Evolutionary conservation across 1,284 basidiomycete species (phyloP).

Genomic region (Stygiomarasmius scandens): DNA sequence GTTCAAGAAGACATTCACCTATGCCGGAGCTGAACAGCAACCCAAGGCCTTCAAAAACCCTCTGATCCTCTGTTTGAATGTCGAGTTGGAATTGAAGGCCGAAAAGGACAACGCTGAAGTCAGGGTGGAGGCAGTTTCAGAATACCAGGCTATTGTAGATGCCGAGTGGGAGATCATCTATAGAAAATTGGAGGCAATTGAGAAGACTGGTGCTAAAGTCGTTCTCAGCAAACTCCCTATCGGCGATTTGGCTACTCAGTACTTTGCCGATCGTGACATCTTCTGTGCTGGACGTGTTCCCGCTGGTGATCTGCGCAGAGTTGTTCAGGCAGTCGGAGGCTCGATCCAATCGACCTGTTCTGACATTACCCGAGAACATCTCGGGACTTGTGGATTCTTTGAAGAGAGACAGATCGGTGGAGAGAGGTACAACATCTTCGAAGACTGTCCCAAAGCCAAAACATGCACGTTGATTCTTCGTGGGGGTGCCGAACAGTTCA

Average conservation of each 20-base stretch:
- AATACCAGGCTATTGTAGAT: constrained; percentile 99
- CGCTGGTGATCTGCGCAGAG: constrained; percentile 89
- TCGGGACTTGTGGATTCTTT: constrained; percentile 90
- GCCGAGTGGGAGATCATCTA: constrained; percentile 99
- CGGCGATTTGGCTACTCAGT: constrained; percentile 98
- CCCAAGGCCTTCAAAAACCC: constrained; percentile 93
- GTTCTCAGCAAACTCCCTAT: constrained; percentile 98
- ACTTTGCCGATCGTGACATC: constrained; percentile 98
- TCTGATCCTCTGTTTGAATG: constrained; percentile 92
- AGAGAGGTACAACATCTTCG: constrained; percentile 96
- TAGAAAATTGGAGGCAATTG: constrained; percentile 95
- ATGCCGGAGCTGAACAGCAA: constrained; percentile 99
- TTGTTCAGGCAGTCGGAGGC: constrained; percentile 95
- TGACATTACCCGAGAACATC: constrained; percentile 88
- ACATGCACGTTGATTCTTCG: constrained; percentile 96
- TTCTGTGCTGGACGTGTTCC: constrained; percentile 98
- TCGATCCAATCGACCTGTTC: constrained; percentile 95
- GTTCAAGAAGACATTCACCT: constrained; percentile 99
- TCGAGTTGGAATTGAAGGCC: constrained; percentile 98
- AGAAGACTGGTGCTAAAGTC: constrained; percentile 95
- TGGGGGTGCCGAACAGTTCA: constrained; percentile 98
- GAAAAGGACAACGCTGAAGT: constrained; percentile 99
- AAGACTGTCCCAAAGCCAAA: constrained; percentile 93
- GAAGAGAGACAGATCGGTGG: constrained; percentile 97
- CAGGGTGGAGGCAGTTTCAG: constrained; percentile 93